Base-by-base conservation (phyloP, 108 stramenopile species). In the Discostella stelligeroides region DNA sequence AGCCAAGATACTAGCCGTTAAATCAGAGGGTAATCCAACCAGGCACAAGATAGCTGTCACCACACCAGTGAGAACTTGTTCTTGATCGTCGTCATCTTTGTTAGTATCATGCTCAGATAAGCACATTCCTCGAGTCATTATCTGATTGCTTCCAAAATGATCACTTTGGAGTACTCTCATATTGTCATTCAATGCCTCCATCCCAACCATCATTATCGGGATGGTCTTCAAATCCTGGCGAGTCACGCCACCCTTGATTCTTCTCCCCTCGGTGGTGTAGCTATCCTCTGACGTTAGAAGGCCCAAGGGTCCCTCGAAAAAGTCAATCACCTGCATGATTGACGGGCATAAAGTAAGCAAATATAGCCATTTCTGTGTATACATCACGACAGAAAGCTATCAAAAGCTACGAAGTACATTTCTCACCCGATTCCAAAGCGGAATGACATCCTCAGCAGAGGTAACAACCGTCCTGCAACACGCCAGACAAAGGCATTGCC, bases 31-130 rank as follows among this genome's bases (percentile, higher is more conserved):
- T 37, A 96, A 85, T 3, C 93, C 92, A 18, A 79, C 85, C 11
- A 96, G 69, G 60, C 93, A 90, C 45, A 96, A 70, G 37, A 96
- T 85, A 14, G 91, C 90, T 34, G 88, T 92, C 21, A 96, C 91
- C 23, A 55, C 74, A 34, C 58, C 18, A n/a, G n/a, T n/a, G n/a
- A n/a, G n/a, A n/a, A n/a, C n/a, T n/a, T n/a, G n/a, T n/a, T n/a
- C n/a, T n/a, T n/a, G n/a, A 15, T 56, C 38, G 21, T n/a, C n/a
- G 20, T n/a, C 40, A 18, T 38, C 58, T 3, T n/a, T n/a, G n/a
- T n/a, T 58, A 20, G 51, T 23, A 18, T 21, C 57, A 42, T 82
- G 81, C 42, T 90, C 89, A 0, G 86, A 76, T 4, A 90, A 60
- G 58, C 89, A 90, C 57, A 90, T 58, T 20, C 89, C 89, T 17